phyloP scores from a whole-genome alignment of 352 stramenopile species.

The Pythium scleroteichum region DNA sequence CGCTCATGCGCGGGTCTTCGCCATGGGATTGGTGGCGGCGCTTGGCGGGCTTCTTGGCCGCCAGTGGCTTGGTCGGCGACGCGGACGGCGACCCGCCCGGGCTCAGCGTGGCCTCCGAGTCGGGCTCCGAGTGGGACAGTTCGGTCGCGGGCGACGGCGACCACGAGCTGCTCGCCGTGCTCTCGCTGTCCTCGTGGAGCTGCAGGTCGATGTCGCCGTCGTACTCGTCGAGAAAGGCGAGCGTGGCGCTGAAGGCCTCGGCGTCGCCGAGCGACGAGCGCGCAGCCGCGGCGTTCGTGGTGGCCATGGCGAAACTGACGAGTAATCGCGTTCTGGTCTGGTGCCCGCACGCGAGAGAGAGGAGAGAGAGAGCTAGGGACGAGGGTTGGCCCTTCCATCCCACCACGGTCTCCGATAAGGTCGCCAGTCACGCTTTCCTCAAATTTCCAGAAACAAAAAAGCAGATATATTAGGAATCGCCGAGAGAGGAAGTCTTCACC shows the following conservation, averaged over 20 bases:
- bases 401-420: slow-evolving; percentile 5
- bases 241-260: slow-evolving; percentile 26
- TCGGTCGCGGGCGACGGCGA: slow-evolving; percentile 19
- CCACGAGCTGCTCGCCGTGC: slow-evolving; percentile 11
- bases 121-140: slow-evolving; percentile 23
- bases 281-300: slow-evolving; percentile 5
- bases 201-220: slow-evolving; percentile 26
- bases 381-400: too few relatives aligned
- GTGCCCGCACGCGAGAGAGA: too few relatives aligned
- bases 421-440: background rate
- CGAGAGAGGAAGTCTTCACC: too few relatives aligned
- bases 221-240: slow-evolving; percentile 31
- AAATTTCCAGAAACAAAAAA: background rate
- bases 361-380: background rate
- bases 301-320: too few relatives aligned
- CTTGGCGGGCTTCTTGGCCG: background rate
- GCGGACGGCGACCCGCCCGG: slow-evolving; percentile 7
- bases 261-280: slow-evolving; percentile 15
- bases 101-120: slow-evolving; percentile 15
- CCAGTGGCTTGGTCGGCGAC: slow-evolving; percentile 9
- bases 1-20: slow-evolving; percentile 21
- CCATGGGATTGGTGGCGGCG: slow-evolving; percentile 4
- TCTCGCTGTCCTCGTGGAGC: slow-evolving; percentile 9
- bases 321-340: too few relatives aligned
- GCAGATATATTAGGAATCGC: background rate